A percentile compares a stretch with the other conserved stretches of the same genome.
These are phyloP conservation scores for Kwoniella shandongensis DNA, from an alignment of 768 basidiomycete genomes.

Conservation along the genomic window DNA sequence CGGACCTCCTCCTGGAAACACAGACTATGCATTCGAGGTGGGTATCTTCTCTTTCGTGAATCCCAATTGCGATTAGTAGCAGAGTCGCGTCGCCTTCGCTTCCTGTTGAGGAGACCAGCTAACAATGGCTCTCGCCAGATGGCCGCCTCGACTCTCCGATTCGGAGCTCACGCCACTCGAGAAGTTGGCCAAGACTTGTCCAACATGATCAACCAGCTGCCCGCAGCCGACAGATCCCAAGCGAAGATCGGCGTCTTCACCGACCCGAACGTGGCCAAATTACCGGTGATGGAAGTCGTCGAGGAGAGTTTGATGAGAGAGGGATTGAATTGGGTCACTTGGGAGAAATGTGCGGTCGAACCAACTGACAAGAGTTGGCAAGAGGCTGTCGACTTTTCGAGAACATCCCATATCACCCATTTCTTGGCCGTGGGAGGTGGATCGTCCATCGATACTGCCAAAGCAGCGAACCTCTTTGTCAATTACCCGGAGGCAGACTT, in stretches of 20 bases:
- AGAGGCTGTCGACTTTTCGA: constrained; percentile 82
- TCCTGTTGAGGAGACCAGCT: too few relatives aligned
- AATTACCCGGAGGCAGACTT: constrained; percentile 90
- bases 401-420: constrained; percentile 84
- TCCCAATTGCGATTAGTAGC: too few relatives aligned
- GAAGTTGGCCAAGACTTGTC: constrained; percentile 48
- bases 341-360: constrained; percentile 63
- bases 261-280: constrained; percentile 76
- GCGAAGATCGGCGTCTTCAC: constrained; percentile 88
- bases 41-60: too few relatives aligned
- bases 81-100: too few relatives aligned
- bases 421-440: constrained; percentile 60
- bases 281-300: constrained; percentile 79
- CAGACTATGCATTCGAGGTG: constrained; percentile 53
- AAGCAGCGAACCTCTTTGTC: constrained; percentile 81
- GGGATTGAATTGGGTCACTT: constrained; percentile 49
- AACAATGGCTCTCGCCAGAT: too few relatives aligned
- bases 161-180: constrained; percentile 46
- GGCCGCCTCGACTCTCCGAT: constrained; percentile 50
- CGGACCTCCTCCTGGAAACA: constrained; percentile 36
- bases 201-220: constrained; percentile 44
- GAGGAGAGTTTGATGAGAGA: constrained; percentile 64
- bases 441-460: constrained; percentile 86
- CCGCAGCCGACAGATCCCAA: constrained; percentile 30
- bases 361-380: constrained; percentile 70